Percentiles rank a stretch among this genome's conserved stretches.
Evolutionary conservation across 2,329 filamentous ascomycete genomes (phyloP).

Genomic region (Exophiala mesophila): DNA sequence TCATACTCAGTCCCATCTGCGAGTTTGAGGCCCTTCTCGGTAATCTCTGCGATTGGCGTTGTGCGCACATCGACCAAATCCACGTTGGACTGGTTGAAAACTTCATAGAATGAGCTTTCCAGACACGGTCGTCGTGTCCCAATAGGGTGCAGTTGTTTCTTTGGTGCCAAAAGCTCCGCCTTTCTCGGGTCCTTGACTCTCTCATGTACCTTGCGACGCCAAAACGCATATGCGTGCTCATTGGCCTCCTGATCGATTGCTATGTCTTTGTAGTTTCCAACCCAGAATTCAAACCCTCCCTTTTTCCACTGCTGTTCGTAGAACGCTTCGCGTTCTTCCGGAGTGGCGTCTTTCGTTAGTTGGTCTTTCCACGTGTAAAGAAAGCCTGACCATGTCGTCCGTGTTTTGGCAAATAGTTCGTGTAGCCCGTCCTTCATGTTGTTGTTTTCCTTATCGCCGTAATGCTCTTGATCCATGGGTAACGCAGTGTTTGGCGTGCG

Average conservation of each 20-base stretch:
- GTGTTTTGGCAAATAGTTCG: conserved; percentile 29
- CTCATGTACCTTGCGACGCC: conserved; percentile 30
- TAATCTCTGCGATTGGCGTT: conserved; percentile 28
- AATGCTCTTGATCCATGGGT: conserved; percentile 5
- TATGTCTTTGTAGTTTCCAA: conserved; percentile 36
- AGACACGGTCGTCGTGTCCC: conserved; percentile 47
- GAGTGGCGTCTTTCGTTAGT: conserved; percentile 4
- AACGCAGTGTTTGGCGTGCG: conserved; percentile 29
- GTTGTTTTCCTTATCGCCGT: conserved; percentile 6
- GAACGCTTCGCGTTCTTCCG: conserved; percentile 23
- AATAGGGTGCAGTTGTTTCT: conserved; percentile 53
- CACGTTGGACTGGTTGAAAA: conserved; percentile 44
- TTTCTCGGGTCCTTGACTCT: conserved; percentile 32
- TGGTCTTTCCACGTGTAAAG: conserved; percentile 25
- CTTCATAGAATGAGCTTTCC: conserved; percentile 49
- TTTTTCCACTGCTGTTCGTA: conserved; percentile 31
- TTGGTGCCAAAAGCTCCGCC: conserved; percentile 35
- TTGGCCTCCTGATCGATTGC: conserved; percentile 36
- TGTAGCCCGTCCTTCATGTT: conserved; percentile 32
- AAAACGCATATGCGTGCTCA: conserved; percentile 35
- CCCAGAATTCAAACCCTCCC: conserved; percentile 37
- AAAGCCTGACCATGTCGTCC: conserved; percentile 26
- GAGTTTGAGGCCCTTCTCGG: conserved; percentile 26
- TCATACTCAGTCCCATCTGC: conserved; percentile 25
- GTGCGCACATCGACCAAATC: conserved; percentile 36